These are phyloP conservation scores for Chlorella variabilis DNA, from an alignment of 163 green algal species.

Conservation along the genomic window DNA sequence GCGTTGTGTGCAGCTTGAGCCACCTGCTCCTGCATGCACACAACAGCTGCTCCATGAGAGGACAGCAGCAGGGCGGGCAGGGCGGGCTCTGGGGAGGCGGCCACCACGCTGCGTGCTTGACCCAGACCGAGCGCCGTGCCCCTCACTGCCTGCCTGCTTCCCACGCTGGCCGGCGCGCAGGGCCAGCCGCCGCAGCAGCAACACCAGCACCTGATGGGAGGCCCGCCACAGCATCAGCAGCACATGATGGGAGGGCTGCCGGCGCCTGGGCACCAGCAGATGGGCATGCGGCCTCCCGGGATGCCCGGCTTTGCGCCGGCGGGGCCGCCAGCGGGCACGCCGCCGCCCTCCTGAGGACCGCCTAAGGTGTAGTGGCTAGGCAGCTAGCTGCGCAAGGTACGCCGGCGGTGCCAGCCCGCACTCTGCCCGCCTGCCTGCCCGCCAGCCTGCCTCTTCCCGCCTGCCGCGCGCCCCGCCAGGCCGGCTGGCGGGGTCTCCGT, in stretches of 20 bases:
- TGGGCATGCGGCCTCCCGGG: not conserved
- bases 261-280: not conserved
- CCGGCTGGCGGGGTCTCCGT: too few relatives aligned
- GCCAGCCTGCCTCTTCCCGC: too few relatives aligned
- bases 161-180: not conserved
- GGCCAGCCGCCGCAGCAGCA: not conserved
- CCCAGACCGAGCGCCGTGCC: too few relatives aligned
- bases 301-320: conserved; percentile 11
- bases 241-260: too few relatives aligned
- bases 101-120: too few relatives aligned
- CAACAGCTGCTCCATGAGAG: too few relatives aligned
- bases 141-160: too few relatives aligned
- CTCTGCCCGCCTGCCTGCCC: not conserved
- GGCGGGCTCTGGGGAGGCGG: too few relatives aligned
- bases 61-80: too few relatives aligned
- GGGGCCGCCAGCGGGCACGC: not conserved
- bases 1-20: too few relatives aligned
- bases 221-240: not conserved
- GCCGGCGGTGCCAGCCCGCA: not conserved
- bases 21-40: too few relatives aligned
- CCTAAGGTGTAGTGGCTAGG: conserved; percentile 18
- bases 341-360: not conserved
- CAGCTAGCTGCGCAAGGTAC: not conserved
- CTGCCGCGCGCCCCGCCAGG: too few relatives aligned
- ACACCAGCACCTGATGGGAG: not conserved